Base-by-base conservation (phyloP, 2,329 filamentous ascomycete genomes). In the Colletotrichum caudatum region DNA sequence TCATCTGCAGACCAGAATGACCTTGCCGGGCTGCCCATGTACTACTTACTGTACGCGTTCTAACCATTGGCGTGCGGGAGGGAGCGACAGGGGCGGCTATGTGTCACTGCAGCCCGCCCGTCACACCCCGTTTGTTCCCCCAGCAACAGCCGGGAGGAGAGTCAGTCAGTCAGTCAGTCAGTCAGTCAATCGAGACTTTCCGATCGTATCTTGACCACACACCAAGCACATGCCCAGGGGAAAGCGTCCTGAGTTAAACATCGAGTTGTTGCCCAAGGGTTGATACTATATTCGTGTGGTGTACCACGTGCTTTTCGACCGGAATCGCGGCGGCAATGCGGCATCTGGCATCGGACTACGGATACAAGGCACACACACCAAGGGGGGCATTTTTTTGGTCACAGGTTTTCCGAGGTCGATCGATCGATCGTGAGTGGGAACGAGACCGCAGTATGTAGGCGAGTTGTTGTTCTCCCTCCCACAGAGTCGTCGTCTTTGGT, bases 391-490 rank as follows among this genome's bases (percentile, higher is more conserved):
- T 29, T 29, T 29, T 29, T 29, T 29, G 29, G 29, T 29, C 29
- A 29, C 29, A 3, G 29, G 29, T 29, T 29, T 29, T 29, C 29
- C 29, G 29, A 29, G 41, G 6, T 44, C 8, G 20, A 23, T 23
- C 46, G 46, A 48, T 46, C 44, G 46, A 48, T 48, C 46, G 46
- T 48, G 46, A 48, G 46, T 48, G 46, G 46, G 46, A n/a, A 48
- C n/a, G 12, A 48, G 2, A 29, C 29, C 29, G 5, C 29, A 29
- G 29, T 29, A n/a, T n/a, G n/a, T n/a, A 29, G 29, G 29, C 29
- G 20, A 48, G 1, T 12, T n/a, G 2, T 23, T n/a, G n/a, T n/a
- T n/a, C n/a, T n/a, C n/a, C n/a, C 46, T 12, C n/a, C 46, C 46
- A 20, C 46, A 20, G n/a, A 48, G 46, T 23, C 46, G 12, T n/a